Evolutionary conservation across 768 basidiomycete genomes (phyloP).

Genomic region (Rossbeevera mucosa): DNA sequence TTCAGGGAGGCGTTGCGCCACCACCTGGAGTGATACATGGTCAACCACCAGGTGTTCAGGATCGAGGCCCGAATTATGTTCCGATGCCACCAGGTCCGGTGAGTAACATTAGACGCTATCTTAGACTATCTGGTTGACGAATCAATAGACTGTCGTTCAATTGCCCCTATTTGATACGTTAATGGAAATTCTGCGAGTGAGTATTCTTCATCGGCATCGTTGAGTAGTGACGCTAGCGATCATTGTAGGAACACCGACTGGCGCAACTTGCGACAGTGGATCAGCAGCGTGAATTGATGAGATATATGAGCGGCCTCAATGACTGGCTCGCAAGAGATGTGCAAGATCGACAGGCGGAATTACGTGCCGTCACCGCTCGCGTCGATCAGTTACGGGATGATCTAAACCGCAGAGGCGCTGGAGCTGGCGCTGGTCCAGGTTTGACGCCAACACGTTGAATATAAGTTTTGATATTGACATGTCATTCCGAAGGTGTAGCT

Average conservation of each 20-base stretch:
- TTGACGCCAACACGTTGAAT: conserved; percentile 9
- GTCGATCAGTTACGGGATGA: conserved; percentile 47
- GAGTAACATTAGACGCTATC: conserved; percentile 22
- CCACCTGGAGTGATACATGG: conserved; percentile 25
- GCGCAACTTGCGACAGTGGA: conserved; percentile 72
- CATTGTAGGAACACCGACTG: conserved; percentile 62
- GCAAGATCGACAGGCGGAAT: conserved; percentile 69
- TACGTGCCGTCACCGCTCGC: conserved; percentile 60
- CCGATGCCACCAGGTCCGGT: conserved; percentile 54
- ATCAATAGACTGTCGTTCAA: conserved; percentile 52
- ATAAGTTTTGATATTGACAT: background rate
- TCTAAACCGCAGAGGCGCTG: conserved; percentile 42
- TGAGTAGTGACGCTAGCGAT: conserved; percentile 7
- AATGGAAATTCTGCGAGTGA: conserved; percentile 62
- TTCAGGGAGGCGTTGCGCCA: conserved; percentile 19
- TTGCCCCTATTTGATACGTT: conserved; percentile 67
- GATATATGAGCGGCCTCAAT: conserved; percentile 73
- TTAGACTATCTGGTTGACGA: conserved; percentile 1
- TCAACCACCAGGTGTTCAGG: conserved; percentile 21
- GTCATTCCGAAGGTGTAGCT: conserved; percentile 13
- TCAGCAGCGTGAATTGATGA: conserved; percentile 75
- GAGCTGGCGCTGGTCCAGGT: conserved; percentile 40
- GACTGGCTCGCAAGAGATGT: conserved; percentile 79
- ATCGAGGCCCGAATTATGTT: conserved; percentile 32
- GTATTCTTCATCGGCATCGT: conserved; percentile 15